Percentiles rank a stretch among this genome's conserved stretches.
phyloP scores from a whole-genome alignment of 2,329 filamentous ascomycete genomes.

The Alternaria hordeiaustralica region DNA sequence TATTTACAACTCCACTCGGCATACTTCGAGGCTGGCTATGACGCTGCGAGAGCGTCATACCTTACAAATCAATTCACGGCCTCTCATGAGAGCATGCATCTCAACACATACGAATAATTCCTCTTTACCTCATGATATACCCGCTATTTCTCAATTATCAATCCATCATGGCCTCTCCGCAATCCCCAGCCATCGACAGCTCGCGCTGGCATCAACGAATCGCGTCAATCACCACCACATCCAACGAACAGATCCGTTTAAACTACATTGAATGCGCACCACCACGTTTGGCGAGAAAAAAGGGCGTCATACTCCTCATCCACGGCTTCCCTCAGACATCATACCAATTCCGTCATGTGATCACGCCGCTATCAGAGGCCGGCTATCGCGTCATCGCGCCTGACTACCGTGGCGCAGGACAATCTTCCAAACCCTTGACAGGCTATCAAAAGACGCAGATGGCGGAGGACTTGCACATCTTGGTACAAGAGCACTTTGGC shows the following conservation, averaged over 20 bases:
- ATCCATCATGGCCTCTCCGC: neutral
- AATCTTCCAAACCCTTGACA: conserved; percentile 43
- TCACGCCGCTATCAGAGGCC: conserved; percentile 37
- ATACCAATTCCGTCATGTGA: conserved; percentile 49
- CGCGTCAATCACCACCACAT: neutral
- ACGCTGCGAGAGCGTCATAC: conserved; percentile 2
- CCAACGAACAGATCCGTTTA: neutral
- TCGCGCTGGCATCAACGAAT: neutral
- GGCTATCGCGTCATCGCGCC: conserved; percentile 52
- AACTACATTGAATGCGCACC: neutral
- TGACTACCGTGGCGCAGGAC: conserved; percentile 51
- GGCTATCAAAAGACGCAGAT: conserved; percentile 53
- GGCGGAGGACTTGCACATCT: conserved; percentile 49
- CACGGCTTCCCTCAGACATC: conserved; percentile 58
- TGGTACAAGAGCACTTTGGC: conserved; percentile 34
- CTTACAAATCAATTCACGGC: neutral
- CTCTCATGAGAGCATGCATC: neutral
- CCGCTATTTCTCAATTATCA: neutral
- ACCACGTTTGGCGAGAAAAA: neutral
- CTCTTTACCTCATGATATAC: neutral
- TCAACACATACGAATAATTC: neutral
- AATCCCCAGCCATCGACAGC: neutral
- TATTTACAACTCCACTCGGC: neutral
- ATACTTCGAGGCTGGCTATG: neutral
- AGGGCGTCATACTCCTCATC: conserved; percentile 49